Percentiles rank a stretch among this genome's conserved stretches.
Conservation (phyloP, 805 yeast species). For the Dipodascus geniculatus region DNA sequence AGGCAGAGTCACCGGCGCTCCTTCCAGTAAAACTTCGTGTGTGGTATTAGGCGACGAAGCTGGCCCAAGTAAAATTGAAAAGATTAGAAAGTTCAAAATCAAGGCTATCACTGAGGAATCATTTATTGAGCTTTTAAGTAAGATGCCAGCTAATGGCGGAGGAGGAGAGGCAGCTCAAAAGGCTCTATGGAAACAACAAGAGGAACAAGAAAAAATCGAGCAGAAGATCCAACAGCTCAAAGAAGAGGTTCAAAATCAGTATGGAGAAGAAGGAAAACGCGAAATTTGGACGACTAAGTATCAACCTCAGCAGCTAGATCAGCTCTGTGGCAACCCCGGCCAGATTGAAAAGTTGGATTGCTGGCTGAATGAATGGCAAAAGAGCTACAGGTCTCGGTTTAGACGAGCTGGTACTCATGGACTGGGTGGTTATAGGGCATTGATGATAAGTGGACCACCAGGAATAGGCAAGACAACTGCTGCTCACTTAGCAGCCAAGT, state of each 20-base stretch:
- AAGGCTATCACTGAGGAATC: constrained; percentile 86
- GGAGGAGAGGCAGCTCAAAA: constrained; percentile 68
- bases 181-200: constrained; percentile 56
- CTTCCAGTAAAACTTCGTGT: constrained; percentile 72
- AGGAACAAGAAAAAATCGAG: constrained; percentile 48
- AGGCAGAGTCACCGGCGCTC: constrained; percentile 73
- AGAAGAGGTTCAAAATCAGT: constrained; percentile 26
- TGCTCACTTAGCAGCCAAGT: constrained; percentile 73
- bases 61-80: constrained; percentile 83
- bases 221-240: constrained; percentile 40
- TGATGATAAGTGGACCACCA: constrained; percentile 82
- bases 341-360: constrained; percentile 48
- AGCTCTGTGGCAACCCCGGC: constrained; percentile 85
- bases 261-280: constrained; percentile 3
- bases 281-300: constrained; percentile 87
- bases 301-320: constrained; percentile 67
- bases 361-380: constrained; percentile 76
- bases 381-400: constrained; percentile 42
- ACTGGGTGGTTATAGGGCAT: constrained; percentile 64
- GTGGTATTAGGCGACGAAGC: constrained; percentile 94
- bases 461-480: constrained; percentile 92
- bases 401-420: constrained; percentile 47
- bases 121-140: constrained; percentile 54
- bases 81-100: constrained; percentile 57
- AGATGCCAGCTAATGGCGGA: constrained; percentile 92